Evolutionary conservation across 345 rosid species (phyloP), one percentile per base, ranked within the genome.

Genomic region (Bruguiera sexangula): DNA sequence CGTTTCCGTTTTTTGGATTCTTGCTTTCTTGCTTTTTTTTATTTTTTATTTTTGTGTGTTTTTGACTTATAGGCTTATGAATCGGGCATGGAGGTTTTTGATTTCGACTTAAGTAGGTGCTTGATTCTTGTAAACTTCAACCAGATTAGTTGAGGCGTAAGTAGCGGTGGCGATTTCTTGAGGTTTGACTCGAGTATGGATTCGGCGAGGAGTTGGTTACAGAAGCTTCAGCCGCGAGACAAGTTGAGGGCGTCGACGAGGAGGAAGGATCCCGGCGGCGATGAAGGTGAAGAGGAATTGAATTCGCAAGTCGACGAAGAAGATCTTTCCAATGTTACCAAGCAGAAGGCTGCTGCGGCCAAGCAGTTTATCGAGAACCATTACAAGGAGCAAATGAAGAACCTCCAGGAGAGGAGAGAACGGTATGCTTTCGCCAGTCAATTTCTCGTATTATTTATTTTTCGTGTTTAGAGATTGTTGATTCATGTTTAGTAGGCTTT

Each of bases 351-450:
- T 8, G 92, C 90, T 0, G 97, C 97, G 0, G 91, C 97, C 60
- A 88, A 88, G 74, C 95, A 88, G 75, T 91, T 85, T 71, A 90
- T 90, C 69, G 96, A 90, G 80, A 90, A 90, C 67, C 96, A 90
- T 76, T 90, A 90, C 80, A 88, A 83, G 78, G 89, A 85, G 62
- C 95, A 91, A 66, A 91, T 87, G 97, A 91, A 84, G 87, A 91
- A 82, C 79, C 85, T 91, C 0, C 95, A 91, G 62, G 95, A 88
- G 75, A 82, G 97, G 68, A 88, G 62, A 74, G 89, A 91, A 73
- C 73, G 97, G 96, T 90, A 71, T 43, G 50, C 50, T 43, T 43
- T 8, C 15, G 18, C 50, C 13, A 11, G 18, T 43, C 50, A 13
- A 11, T 43, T 43, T 18, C 16, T 43, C 19, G 19, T 43, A 15